phyloP scores from a whole-genome alignment of 495 filamentous ascomycete genomes.

The Terfezia claveryi region DNA sequence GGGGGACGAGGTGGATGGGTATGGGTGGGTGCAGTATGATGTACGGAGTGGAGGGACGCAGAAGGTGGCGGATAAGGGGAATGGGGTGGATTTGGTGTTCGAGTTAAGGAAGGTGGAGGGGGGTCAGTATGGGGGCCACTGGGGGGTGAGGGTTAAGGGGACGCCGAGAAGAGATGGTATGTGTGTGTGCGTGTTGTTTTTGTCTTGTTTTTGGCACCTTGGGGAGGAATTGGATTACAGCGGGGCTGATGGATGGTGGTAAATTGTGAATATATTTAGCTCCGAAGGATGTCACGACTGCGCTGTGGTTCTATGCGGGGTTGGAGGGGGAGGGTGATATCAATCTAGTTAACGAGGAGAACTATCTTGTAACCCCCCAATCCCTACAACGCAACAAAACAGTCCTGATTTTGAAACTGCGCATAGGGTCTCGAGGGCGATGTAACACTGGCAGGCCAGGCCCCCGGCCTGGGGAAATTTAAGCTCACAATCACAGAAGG shows the following conservation, averaged over 20 bases:
- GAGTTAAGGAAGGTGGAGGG: conserved; percentile 85
- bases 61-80: conserved; percentile 71
- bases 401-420: not conserved
- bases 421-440: conserved; percentile 41
- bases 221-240: not conserved
- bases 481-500: conserved; percentile 54
- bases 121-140: conserved; percentile 68
- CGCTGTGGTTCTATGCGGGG: conserved; percentile 57
- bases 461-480: conserved; percentile 61
- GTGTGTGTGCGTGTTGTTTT: not conserved
- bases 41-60: conserved; percentile 65
- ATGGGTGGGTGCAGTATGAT: conserved; percentile 96
- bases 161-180: conserved; percentile 43
- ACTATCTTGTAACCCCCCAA: too few species aligned
- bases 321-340: conserved; percentile 45
- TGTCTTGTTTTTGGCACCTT: not conserved
- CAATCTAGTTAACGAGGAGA: conserved; percentile 7
- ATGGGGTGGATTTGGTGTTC: conserved; percentile 72
- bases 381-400: too few species aligned
- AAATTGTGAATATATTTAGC: conserved; percentile 7
- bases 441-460: conserved; percentile 53
- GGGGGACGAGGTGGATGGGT: conserved; percentile 79
- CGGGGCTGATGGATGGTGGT: not conserved
- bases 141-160: conserved; percentile 76
- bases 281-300: conserved; percentile 40